Percentiles rank a stretch among this genome's conserved stretches.
phyloP scores from a whole-genome alignment of 78 protist species.

The Parvularia atlantis region DNA sequence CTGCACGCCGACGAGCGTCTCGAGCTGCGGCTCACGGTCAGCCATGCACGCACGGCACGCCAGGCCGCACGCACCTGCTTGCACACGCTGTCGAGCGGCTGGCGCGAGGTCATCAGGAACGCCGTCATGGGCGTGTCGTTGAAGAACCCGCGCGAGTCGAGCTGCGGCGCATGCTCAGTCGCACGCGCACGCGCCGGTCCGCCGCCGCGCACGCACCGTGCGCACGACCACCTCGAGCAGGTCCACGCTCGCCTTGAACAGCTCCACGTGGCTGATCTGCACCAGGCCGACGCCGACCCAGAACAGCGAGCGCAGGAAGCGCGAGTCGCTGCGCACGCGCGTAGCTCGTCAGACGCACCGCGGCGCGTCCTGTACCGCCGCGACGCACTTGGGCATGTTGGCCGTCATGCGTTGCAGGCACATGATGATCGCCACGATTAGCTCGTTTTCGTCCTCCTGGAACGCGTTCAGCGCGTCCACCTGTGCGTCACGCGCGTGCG shows the following conservation, averaged over 20 bases:
- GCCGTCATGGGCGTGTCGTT: constrained; percentile 1
- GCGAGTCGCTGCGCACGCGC: too few relatives aligned
- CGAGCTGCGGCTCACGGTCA: constrained; percentile 18
- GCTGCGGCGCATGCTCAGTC: too few relatives aligned
- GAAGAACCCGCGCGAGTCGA: constrained; percentile 29
- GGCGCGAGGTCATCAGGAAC: constrained; percentile 7
- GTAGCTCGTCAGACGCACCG: too few relatives aligned
- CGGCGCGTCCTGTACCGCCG: too few relatives aligned
- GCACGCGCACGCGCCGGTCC: too few relatives aligned
- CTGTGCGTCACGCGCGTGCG: neutral
- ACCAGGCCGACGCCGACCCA: constrained; percentile 40
- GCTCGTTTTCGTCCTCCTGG: neutral
- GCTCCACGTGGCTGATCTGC: constrained; percentile 17
- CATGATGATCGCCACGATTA: neutral
- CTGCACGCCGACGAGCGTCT: constrained; percentile 7
- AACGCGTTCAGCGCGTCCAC: neutral
- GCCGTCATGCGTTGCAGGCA: neutral
- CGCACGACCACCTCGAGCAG: constrained; percentile 21
- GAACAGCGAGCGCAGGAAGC: constrained; percentile 8
- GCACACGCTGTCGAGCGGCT: neutral
- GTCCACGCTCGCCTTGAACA: constrained; percentile 32
- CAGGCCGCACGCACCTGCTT: too few relatives aligned
- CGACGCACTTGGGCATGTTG: neutral
- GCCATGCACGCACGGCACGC: too few relatives aligned
- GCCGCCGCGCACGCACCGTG: neutral